Percentiles rank a stretch among this genome's conserved stretches.
Conservation (phyloP, 768 basidiomycete genomes). For the Cyathus striatus region DNA sequence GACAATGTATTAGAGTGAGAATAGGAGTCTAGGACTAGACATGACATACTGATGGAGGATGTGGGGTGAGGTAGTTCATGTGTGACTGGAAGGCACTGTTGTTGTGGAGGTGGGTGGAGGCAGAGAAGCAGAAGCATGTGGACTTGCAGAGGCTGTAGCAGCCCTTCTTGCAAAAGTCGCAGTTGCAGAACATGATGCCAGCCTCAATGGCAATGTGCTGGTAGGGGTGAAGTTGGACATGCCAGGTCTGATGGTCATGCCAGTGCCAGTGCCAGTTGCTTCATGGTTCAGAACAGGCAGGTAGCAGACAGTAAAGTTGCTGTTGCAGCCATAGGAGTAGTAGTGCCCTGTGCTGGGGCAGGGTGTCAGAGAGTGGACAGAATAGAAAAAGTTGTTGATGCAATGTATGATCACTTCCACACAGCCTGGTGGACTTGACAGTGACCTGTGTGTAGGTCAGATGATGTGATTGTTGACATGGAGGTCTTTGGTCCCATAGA, state of each 20-base stretch:
- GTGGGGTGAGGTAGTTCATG: conserved; percentile 86
- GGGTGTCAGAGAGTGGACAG: background rate
- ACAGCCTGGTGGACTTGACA: conserved; percentile 82
- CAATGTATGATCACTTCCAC: conserved; percentile 74
- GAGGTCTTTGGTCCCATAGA: conserved; percentile 81
- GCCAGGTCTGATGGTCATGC: conserved; percentile 75
- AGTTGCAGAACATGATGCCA: conserved; percentile 81
- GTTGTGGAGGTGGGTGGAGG: conserved; percentile 87
- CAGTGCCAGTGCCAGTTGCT: conserved; percentile 80
- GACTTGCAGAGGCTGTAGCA: conserved; percentile 91
- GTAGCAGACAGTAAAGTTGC: conserved; percentile 80
- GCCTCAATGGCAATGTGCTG: conserved; percentile 93
- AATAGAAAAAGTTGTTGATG: background rate
- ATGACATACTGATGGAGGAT: conserved; percentile 80
- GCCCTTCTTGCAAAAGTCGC: conserved; percentile 63
- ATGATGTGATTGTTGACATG: conserved; percentile 69
- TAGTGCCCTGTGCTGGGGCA: conserved; percentile 69
- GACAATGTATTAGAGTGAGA: conserved; percentile 2
- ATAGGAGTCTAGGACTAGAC: conserved; percentile 5
- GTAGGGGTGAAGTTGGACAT: conserved; percentile 57
- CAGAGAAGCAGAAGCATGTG: conserved; percentile 87
- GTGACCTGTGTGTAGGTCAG: conserved; percentile 80
- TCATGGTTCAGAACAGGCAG: conserved; percentile 95
- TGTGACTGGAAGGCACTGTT: conserved; percentile 87
- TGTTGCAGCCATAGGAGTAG: conserved; percentile 84